A percentile compares a stretch with the other conserved stretches of the same genome.
phyloP scores from a whole-genome alignment of 2,329 filamentous ascomycete genomes.

The Scopulariopsis brevicaulis region DNA sequence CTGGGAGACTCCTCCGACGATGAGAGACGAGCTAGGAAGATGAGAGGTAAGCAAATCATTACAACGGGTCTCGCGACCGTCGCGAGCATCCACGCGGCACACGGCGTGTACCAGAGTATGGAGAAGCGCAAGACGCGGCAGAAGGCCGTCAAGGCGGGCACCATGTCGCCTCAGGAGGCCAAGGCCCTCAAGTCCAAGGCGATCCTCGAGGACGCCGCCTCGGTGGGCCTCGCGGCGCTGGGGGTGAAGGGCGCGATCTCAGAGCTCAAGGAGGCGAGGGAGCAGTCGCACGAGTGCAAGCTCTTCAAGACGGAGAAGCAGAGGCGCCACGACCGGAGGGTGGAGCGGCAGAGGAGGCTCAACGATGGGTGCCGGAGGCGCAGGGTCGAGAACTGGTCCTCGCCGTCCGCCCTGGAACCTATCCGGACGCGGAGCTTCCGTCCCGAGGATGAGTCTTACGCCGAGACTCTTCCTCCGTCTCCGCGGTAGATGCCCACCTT shows the following conservation, averaged over 20 bases:
- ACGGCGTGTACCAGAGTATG: conserved; percentile 47
- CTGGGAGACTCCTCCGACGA: conserved; percentile 48
- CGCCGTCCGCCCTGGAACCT: conserved; percentile 23
- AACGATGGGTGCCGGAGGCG: conserved; percentile 13
- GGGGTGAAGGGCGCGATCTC: conserved; percentile 44
- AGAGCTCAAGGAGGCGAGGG: conserved; percentile 43
- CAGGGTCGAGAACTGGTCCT: conserved; percentile 31
- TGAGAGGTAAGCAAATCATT: conserved; percentile 51
- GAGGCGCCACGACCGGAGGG: conserved; percentile 34
- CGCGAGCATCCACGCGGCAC: conserved; percentile 48
- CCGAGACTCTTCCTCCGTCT: not conserved
- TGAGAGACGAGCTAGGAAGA: conserved; percentile 39
- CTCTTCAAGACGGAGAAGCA: conserved; percentile 37
- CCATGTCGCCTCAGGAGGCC: conserved; percentile 36
- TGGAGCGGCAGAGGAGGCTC: conserved; percentile 21
- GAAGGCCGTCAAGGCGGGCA: conserved; percentile 41
- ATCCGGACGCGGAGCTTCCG: not conserved
- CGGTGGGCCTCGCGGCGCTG: conserved; percentile 44
- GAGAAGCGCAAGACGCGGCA: conserved; percentile 41
- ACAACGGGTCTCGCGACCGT: conserved; percentile 45
- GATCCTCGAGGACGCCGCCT: conserved; percentile 45
- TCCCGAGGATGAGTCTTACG: not conserved
- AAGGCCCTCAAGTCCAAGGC: conserved; percentile 46
- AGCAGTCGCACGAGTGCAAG: conserved; percentile 33
- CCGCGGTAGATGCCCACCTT: not conserved